Base-by-base conservation (phyloP, 2,329 filamentous ascomycete species). In the Sphaerulina populicola region DNA sequence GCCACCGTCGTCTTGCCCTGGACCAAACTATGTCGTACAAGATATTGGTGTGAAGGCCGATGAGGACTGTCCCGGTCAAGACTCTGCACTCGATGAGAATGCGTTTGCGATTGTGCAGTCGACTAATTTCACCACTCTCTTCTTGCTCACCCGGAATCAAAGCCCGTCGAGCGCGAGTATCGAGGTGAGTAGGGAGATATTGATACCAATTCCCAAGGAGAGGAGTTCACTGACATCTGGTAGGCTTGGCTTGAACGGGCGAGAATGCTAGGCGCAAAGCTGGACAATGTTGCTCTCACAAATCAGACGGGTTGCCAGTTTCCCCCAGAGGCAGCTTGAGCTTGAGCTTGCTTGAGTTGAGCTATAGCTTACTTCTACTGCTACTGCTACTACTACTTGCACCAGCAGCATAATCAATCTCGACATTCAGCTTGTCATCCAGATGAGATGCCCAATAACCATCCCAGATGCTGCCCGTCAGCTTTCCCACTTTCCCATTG, bases 391-490 rank as follows among this genome's bases (percentile, higher is more conserved):
- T 33, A 36, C 39, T 36, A 43, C 40, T 30, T 27, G 47, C 15
- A 11, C 30, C 45, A 47, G 21, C 38, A 27, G 15, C 49, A 53
- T 59, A 59, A 18, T 57, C 38, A 6, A 59, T 44, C 21, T 38
- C 55, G 33, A 53, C 53, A 29, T 49, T 57, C 21, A 50, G 43
- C 45, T 38, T 31, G n/a, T 44, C 35, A 48, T 75, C 66, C 37
- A 68, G 72, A 57, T 77, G 74, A 64, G 76, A 69, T 1, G 59
- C 66, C 74, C 74, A 78, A 56, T 78, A 77, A 1, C 56, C 62
- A 63, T 77, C 74, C 74, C 74, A 77, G 18, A 77, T 76, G 45
- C 60, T 66, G 61, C 64, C 69, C 0, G 75, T 77, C 10, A 77
- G 60, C 1, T 70, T 66, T 0, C 75, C 74, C 23, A 76, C 49